Base-by-base conservation (phyloP, 148 eudicot genomes). In the Rheum nobile region DNA sequence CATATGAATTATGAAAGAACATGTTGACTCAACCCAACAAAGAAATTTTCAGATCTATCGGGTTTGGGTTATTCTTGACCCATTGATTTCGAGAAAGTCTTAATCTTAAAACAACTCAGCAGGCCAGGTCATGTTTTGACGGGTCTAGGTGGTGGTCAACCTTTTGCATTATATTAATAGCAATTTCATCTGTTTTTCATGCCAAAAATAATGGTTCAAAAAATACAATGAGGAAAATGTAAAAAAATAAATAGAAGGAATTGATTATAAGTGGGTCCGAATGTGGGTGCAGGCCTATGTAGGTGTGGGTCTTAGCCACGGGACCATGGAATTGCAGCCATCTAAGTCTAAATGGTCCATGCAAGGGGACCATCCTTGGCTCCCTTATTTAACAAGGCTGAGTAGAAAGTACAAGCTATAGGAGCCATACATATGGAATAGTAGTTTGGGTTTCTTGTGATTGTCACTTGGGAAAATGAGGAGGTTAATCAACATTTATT, bases 271-370 rank as follows among this genome's bases (percentile, higher is more conserved):
- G 34, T 59, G 5, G 67, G 67, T 26, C 67, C 67, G 16, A 59
- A 59, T 9, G 57, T 52, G 57, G 28, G 57, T 52, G 57, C 22
- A 52, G 10, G 29, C 29, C 63, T 54, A 54, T 24, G 26, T 54
- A 54, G 63, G 16, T 59, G 67, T 59, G 67, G 67, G 67, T 22
- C 67, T 28, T 28, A 59, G 67, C 67, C 67, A 48, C 7, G 55
- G 55, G 55, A 48, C 55, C 55, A 59, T 26, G 35, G 17, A 11
- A 26, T 26, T 59, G 67, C 34, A 59, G 32, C 34, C 67, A 28
- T 57, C 67, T 57, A 59, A 12, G 67, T 59, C 16, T 59, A 28
- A 26, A 28, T 59, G 67, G 34, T 26, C 32, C 67, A 59, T 59
- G 67, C 34, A 59, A 59, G 16, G 67, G 67, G 67, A 59, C 67